Percentiles rank a stretch among this genome's conserved stretches.
phyloP scores from a whole-genome alignment of 768 basidiomycete genomes.

The Chalciporus pseudorubinellus region DNA sequence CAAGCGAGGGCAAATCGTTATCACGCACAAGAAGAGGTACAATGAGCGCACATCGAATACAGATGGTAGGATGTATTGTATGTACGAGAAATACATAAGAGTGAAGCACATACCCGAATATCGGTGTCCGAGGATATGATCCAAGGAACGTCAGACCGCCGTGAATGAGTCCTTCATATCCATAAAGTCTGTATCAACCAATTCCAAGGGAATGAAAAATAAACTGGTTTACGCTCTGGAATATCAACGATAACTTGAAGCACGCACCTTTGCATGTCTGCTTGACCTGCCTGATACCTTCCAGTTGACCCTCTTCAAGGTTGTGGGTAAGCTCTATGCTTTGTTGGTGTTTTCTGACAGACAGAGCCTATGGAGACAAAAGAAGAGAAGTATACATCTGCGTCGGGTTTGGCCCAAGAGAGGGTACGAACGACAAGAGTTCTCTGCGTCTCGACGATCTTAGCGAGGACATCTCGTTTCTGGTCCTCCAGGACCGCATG shows the following conservation, averaged over 20 bases:
- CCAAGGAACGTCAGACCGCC: conserved; percentile 9
- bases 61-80: neutral
- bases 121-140: neutral
- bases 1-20: neutral
- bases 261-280: conserved; percentile 21
- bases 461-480: conserved; percentile 25
- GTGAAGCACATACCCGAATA: neutral
- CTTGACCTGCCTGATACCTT: conserved; percentile 21
- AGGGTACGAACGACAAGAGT: conserved; percentile 24
- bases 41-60: neutral
- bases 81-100: neutral
- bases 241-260: neutral
- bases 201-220: neutral
- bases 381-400: neutral
- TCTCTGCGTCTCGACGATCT: conserved; percentile 23
- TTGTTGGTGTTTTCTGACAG: conserved; percentile 29
- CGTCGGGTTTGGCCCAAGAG: neutral
- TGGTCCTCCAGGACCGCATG: conserved; percentile 27
- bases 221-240: neutral
- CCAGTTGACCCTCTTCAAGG: conserved; percentile 24
- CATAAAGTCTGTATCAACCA: conserved; percentile 13
- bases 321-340: conserved; percentile 17
- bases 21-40: neutral
- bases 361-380: conserved; percentile 18
- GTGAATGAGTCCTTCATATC: conserved; percentile 22